Conservation (phyloP, 1,284 basidiomycete species). For the Puccinia novopanici region DNA sequence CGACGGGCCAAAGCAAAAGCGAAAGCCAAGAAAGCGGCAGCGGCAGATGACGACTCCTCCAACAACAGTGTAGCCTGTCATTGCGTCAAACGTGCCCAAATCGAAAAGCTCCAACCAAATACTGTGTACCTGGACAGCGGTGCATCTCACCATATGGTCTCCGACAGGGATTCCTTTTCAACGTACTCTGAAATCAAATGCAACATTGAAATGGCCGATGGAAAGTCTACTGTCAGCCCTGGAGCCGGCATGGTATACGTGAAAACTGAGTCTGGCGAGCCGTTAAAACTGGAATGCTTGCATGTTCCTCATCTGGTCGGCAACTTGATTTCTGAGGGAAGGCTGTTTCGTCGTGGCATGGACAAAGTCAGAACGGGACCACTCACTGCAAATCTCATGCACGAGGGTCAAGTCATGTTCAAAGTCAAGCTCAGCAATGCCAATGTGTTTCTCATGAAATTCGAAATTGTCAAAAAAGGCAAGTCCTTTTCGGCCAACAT, state of each 20-base stretch:
- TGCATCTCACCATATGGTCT: slow-evolving; percentile 10
- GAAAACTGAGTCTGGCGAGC: too few relatives aligned
- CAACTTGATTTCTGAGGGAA: slow-evolving; percentile 3
- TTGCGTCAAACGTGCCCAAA: background rate
- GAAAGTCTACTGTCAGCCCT: too few relatives aligned
- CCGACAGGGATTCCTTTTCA: too few relatives aligned
- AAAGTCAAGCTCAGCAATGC: background rate
- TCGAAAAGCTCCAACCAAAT: background rate
- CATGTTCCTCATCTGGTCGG: slow-evolving; percentile 21
- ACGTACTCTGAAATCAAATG: too few relatives aligned
- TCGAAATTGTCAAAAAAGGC: background rate
- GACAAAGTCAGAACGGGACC: background rate
- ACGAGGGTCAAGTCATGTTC: background rate
- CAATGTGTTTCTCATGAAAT: background rate
- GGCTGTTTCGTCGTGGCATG: background rate
- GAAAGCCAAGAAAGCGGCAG: background rate
- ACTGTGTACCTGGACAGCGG: slow-evolving; percentile 14
- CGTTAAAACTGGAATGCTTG: background rate
- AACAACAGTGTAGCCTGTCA: background rate
- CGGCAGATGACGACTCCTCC: background rate
- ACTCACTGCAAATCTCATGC: background rate
- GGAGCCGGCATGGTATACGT: too few relatives aligned
- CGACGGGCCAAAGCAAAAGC: too few relatives aligned
- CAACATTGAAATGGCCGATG: too few relatives aligned
- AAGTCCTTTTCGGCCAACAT: background rate